Evolutionary conservation across 805 yeast genomes (phyloP).

Genomic region (Metschnikowia dekortorum): DNA sequence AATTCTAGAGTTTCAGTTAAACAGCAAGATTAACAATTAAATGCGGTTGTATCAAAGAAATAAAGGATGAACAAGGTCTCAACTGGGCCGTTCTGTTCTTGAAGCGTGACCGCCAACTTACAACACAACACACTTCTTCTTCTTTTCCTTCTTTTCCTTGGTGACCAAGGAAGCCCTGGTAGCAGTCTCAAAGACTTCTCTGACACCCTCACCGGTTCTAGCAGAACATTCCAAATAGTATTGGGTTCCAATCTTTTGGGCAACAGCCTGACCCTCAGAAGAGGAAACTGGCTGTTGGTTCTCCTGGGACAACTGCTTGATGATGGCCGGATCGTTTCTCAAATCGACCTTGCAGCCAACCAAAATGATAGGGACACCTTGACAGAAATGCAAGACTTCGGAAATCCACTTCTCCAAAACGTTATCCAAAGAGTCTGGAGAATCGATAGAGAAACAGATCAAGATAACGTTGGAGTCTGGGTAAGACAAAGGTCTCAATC

Average conservation of each 20-base stretch:
- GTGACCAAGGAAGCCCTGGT: slow-evolving; percentile 29
- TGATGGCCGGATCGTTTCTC: slow-evolving; percentile 26
- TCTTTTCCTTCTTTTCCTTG: slow-evolving; percentile 27
- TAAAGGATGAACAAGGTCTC: slow-evolving; percentile 5
- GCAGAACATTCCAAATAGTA: slow-evolving; percentile 36
- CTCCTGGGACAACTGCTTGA: slow-evolving; percentile 24
- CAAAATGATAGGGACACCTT: slow-evolving; percentile 30
- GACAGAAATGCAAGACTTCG: slow-evolving; percentile 37
- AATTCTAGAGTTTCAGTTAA: slow-evolving; percentile 3
- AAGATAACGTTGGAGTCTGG: slow-evolving; percentile 35
- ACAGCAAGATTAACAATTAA: slow-evolving; percentile 17
- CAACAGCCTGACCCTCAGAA: slow-evolving; percentile 25
- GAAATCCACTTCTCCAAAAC: slow-evolving; percentile 41
- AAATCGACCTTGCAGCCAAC: slow-evolving; percentile 37
- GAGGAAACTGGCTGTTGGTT: slow-evolving; percentile 21
- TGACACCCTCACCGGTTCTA: slow-evolving; percentile 29
- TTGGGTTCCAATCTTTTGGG: slow-evolving; percentile 26
- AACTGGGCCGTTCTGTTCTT: slow-evolving; percentile 1
- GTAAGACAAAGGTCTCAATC: slow-evolving; percentile 41
- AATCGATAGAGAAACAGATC: slow-evolving; percentile 35
- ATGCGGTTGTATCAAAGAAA: slow-evolving; percentile 14
- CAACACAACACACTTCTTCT: slow-evolving; percentile 29
- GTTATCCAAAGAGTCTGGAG: slow-evolving; percentile 30
- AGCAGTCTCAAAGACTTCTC: slow-evolving; percentile 28
- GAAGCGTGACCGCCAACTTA: slow-evolving; percentile 6